phyloP scores from a whole-genome alignment of 257 asterid genomes.

The Solanum corneliomulleri region DNA sequence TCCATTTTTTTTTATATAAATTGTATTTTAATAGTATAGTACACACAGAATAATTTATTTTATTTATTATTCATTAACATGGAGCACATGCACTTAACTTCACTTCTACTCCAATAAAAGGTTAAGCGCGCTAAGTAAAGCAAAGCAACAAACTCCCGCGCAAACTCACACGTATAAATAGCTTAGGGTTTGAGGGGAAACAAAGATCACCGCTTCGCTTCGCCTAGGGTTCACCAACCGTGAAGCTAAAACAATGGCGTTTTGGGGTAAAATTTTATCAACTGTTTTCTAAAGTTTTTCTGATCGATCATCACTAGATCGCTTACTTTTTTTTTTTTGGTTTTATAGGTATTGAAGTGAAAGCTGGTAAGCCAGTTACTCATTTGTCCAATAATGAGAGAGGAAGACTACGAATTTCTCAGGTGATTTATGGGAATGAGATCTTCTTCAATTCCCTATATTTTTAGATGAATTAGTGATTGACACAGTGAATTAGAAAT shows the following conservation, averaged over 20 bases:
- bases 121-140: background rate
- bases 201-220: background rate
- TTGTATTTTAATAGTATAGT: no score
- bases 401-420: slow-evolving; percentile 75
- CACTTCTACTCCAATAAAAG: background rate
- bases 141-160: slow-evolving; percentile 15
- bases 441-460: background rate
- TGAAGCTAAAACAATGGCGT: slow-evolving; percentile 26
- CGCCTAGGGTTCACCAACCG: slow-evolving; percentile 15
- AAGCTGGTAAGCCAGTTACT: slow-evolving; percentile 55
- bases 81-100: background rate
- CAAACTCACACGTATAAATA: slow-evolving; percentile 2
- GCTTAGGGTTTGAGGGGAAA: slow-evolving; percentile 19
- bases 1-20: no score
- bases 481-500: background rate
- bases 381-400: slow-evolving; percentile 37
- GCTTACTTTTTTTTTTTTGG: background rate
- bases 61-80: no score
- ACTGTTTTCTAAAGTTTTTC: background rate
- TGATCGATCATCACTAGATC: background rate
- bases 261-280: slow-evolving; percentile 42
- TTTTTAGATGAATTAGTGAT: background rate
- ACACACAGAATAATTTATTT: no score
- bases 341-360: slow-evolving; percentile 57
- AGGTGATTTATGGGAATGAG: slow-evolving; percentile 24